Evolutionary conservation across 371 early-diverging fungal species (phyloP).

Genomic region (Mortierella sp.): DNA sequence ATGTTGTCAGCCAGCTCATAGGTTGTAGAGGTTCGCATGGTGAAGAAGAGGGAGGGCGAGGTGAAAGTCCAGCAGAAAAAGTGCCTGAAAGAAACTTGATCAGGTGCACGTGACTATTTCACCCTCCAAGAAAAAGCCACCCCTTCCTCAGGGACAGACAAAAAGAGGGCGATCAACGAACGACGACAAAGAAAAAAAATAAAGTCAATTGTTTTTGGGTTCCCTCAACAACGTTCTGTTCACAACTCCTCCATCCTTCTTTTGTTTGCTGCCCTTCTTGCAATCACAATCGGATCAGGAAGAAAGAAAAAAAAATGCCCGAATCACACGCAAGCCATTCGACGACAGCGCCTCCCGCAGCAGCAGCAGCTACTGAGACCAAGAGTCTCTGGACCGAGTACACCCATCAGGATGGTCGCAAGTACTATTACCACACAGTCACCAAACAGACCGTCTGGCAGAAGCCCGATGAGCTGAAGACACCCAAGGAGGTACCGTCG

Average conservation of each 20-base stretch:
- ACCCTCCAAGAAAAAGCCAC: not conserved
- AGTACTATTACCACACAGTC: constrained; percentile 87
- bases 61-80: no score
- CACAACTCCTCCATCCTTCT: not conserved
- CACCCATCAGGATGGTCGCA: constrained; percentile 83
- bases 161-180: constrained; percentile 1
- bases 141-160: not conserved
- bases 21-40: constrained; percentile 29
- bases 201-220: not conserved
- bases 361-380: constrained; percentile 11
- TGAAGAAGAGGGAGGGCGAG: not conserved
- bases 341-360: not conserved
- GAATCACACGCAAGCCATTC: constrained; percentile 18
- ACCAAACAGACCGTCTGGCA: constrained; percentile 94
- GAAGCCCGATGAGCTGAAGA: constrained; percentile 93
- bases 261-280: not conserved
- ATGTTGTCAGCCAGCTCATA: constrained; percentile 22
- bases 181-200: constrained; percentile 12
- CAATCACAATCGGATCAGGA: not conserved
- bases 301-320: constrained; percentile 12
- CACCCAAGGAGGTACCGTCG: constrained; percentile 78
- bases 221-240: not conserved
- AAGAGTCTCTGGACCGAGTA: constrained; percentile 80
- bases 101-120: not conserved
- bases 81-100: not conserved